Conservation (phyloP, 768 basidiomycete species). For the Hypholoma sublateritium region DNA sequence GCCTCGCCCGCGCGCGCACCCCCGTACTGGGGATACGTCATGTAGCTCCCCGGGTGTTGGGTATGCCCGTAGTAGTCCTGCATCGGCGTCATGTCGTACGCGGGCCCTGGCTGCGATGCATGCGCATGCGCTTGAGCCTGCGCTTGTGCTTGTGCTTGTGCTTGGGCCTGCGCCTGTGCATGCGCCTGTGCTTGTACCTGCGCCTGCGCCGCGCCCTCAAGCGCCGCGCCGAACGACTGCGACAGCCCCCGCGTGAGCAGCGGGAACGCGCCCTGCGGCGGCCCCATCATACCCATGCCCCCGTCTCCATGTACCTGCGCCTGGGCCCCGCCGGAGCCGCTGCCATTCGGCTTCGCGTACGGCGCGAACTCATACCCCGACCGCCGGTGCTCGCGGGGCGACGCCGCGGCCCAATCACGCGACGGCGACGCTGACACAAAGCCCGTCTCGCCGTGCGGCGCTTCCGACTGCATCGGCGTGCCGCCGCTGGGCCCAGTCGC, state of each 20-base stretch:
- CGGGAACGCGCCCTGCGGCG: not conserved
- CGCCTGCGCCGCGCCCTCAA: not conserved
- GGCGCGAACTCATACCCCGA: constrained; percentile 6
- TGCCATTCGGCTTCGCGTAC: not conserved
- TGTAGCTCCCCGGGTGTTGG: not conserved
- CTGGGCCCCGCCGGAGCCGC: not conserved
- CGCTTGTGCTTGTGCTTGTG: too few species aligned
- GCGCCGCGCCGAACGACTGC: not conserved
- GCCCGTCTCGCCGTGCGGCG: not conserved
- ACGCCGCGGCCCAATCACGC: constrained; percentile 3
- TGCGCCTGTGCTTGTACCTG: too few species aligned
- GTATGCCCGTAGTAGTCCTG: not conserved
- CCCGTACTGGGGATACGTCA: not conserved
- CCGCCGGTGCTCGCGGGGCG: not conserved
- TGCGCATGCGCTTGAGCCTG: too few species aligned
- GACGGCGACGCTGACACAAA: not conserved
- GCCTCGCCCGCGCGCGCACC: not conserved
- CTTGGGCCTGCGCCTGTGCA: too few species aligned
- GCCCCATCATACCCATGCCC: not conserved
- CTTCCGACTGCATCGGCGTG: not conserved
- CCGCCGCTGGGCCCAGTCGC: not conserved
- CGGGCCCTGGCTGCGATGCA: not conserved
- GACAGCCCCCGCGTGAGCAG: not conserved
- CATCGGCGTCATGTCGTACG: not conserved
- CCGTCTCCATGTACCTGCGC: not conserved